phyloP scores from a whole-genome alignment of 2,329 filamentous ascomycete species.

The Nothomitra cinnamomea region DNA sequence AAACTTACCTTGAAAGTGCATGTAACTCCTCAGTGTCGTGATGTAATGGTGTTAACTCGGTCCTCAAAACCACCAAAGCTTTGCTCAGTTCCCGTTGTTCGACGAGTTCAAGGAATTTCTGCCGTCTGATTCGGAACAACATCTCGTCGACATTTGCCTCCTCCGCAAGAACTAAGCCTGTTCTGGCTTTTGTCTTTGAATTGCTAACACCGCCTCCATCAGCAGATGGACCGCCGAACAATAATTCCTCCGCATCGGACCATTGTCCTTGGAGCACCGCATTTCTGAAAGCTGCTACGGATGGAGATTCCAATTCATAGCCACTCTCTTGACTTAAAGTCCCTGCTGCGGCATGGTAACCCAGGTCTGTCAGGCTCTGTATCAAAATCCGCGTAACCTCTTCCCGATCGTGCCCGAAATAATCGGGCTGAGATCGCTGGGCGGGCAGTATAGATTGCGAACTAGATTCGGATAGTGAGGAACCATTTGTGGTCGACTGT shows the following conservation, averaged over 20 bases:
- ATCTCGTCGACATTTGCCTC: slow-evolving; percentile 63
- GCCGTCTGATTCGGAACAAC: slow-evolving; percentile 75
- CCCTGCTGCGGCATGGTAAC: slow-evolving; percentile 62
- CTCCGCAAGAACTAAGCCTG: slow-evolving; percentile 47
- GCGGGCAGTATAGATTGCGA: slow-evolving; percentile 11
- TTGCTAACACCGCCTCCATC: slow-evolving; percentile 23
- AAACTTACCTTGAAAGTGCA: slow-evolving; percentile 52
- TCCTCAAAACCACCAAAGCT: slow-evolving; percentile 69
- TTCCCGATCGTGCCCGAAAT: slow-evolving; percentile 76
- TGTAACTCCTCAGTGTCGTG: slow-evolving; percentile 64
- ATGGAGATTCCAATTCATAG: slow-evolving; percentile 68
- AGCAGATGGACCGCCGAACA: slow-evolving; percentile 39
- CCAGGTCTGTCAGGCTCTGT: slow-evolving; percentile 76
- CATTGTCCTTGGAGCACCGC: slow-evolving; percentile 70
- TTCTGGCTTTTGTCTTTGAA: neutral
- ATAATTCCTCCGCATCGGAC: slow-evolving; percentile 65
- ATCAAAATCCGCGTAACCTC: slow-evolving; percentile 88
- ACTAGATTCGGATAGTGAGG: slow-evolving; percentile 2
- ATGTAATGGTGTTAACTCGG: slow-evolving; percentile 73
- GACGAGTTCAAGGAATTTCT: slow-evolving; percentile 86
- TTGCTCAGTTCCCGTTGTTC: slow-evolving; percentile 55
- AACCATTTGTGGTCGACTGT: neutral
- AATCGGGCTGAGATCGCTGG: slow-evolving; percentile 26
- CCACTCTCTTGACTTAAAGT: slow-evolving; percentile 68
- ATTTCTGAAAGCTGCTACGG: slow-evolving; percentile 69